phyloP scores from a whole-genome alignment of 345 rosid genomes.

The Combretum micranthum region DNA sequence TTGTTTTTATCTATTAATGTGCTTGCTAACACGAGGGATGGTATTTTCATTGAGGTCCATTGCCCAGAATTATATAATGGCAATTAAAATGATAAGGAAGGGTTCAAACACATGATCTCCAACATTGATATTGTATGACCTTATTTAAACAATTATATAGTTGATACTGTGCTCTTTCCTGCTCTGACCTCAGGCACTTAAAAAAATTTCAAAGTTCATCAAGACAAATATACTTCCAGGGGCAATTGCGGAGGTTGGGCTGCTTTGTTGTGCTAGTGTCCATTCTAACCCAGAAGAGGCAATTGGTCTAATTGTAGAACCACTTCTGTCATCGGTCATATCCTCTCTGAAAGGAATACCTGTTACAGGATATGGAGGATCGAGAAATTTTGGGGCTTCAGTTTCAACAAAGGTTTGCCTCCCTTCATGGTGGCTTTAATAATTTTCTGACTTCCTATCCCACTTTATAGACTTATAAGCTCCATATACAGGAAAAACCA shows the following conservation, averaged over 20 bases:
- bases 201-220: constrained; percentile 92
- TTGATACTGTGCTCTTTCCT: constrained; percentile 4
- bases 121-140: too few relatives aligned
- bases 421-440: constrained; percentile 14
- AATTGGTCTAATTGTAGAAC: constrained; percentile 74
- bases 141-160: too few relatives aligned
- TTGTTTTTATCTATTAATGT: too few relatives aligned
- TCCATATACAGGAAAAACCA: constrained; percentile 48
- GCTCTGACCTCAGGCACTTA: constrained; percentile 63
- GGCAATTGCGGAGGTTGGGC: constrained; percentile 97
- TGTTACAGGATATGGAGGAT: constrained; percentile 85
- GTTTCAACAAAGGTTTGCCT: constrained; percentile 60
- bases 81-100: too few relatives aligned
- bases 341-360: constrained; percentile 89
- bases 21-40: too few relatives aligned
- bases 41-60: too few relatives aligned
- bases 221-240: constrained; percentile 94
- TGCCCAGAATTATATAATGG: too few relatives aligned
- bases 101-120: too few relatives aligned
- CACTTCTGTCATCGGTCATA: constrained; percentile 64
- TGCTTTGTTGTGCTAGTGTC: constrained; percentile 96
- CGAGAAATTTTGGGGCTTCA: constrained; percentile 37
- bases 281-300: constrained; percentile 96
- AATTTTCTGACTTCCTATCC: constrained; percentile 9
- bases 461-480: constrained; percentile 7